Evolutionary conservation across 192 early-diverging fungal species (phyloP), one percentile per base, ranked within the genome.

Genomic region (Diversispora eburnea): DNA sequence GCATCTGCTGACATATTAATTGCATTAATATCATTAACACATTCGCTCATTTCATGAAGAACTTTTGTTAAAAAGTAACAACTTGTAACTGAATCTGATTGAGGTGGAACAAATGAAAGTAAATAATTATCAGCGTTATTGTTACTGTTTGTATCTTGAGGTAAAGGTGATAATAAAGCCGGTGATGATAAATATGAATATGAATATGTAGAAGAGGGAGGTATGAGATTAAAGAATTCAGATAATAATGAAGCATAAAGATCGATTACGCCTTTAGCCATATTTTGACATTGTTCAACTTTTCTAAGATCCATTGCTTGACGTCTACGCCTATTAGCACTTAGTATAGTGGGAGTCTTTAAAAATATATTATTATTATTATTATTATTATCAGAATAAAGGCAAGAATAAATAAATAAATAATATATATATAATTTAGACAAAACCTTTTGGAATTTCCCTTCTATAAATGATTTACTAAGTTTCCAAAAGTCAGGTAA

Each of bases 401-500:
- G 25, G 2, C 25, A 33, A 33, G 2, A 33, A 33, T 33, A 33
- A 33, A 33, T 33, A 33, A 33, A 33, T 33, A 33, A 33, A 33
- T 33, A 59, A 9, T 15, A 41, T 39, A 25, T 4, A 54, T 17
- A 2, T 17, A 39, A 48, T 52, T 22, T 42, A 9, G 19, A 12
- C 5, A 19, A 19, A 59, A 76, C 76, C 74, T 85, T 90, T 62
- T 85, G 81, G 66, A 94, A 91, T 73, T 91, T 89, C 46, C 94
- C 91, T 67, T 97, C 96, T 76, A 92, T 91, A 75, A 87, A 98
- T 4, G 93, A 86, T 66, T 88, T 88, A 61, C 93, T 91, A 3
- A 97, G 78, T 78, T 92, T 89, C 93, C 96, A 97, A 83, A 98
- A 98, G 70, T 94, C 93, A 5, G 94, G 95, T 63, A 98, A 72